Evolutionary conservation across 129 eudicot genomes (phyloP), one percentile per base, ranked within the genome.

Genomic region (Helianthus annuus): DNA sequence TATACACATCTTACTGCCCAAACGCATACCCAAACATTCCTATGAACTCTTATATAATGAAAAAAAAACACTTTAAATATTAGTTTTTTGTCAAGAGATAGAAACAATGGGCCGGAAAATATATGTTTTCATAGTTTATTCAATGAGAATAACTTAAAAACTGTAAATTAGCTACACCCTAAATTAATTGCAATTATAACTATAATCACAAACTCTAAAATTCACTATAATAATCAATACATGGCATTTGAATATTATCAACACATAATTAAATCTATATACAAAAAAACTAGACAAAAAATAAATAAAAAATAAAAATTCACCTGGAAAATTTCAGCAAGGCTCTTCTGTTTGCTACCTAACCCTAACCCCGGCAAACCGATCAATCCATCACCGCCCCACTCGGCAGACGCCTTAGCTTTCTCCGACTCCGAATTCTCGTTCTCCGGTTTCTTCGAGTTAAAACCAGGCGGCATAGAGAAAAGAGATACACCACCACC

Each of bases 281-380:
- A 54, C 56, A 51, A 67, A 49, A 17, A 72, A 19, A 4, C 36
- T 32, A 32, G 36, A 32, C 36, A 32, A 32, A 32, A 52, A n/a
- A 64, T 40, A 0, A 46, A 49, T 4, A 19, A n/a, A 16, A 0
- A 10, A 12, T 60, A 27, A 48, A 42, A n/a, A 44, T 48, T 64
- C 66, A 93, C 99, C 97, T 95, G 97, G 66, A 95, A 88, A 49
- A 91, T 84, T 75, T 95, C 99, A 40, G 96, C 99, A 70, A 90
- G 81, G 74, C 99, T 95, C 83, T 91, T 95, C 79, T 95, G 96
- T 69, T 95, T 95, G 58, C 87, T 81, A 82, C 99, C 97, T 69
- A 95, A 80, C 10, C 99, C 99, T 70, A 94, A 76, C 22, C 96
- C 99, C 38, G 97, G 96, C 81, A 90, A 83, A 14, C 99, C 99